Evolutionary conservation across 2,329 filamentous ascomycete species (phyloP), one percentile per base, ranked within the genome.

Genomic region (Proliferodiscus dingleyae): DNA sequence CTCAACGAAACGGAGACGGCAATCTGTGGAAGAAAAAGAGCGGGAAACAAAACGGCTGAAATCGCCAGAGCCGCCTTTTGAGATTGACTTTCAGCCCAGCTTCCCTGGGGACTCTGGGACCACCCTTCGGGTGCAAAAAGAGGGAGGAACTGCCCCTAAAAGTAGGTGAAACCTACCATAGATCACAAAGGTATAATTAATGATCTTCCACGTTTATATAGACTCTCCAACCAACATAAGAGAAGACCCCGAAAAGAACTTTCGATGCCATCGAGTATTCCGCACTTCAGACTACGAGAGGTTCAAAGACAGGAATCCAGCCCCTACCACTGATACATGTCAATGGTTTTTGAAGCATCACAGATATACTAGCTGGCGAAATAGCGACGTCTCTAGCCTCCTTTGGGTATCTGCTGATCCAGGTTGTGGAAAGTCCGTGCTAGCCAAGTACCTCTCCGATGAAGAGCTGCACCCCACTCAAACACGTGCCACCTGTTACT

Each of bases 351-450:
- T 66, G 11, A 11, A 53, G 1, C 61, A 69, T 33, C 19, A 54
- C 1, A 41, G 56, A 28, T 69, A 61, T 43, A 43, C 52, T 11
- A 5, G 13, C 0, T 70, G 66, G 67, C 24, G 60, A 15, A 36
- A 46, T 3, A 34, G 13, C 9, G 37, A 55, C 7, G 52, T 58
- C 0, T 61, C 60, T 0, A 62, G 60, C 0, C 55, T 60, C 0
- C 47, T 70, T 5, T 53, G 66, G 22, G 58, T 69, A n/a, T 59
- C 68, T 2, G 66, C 64, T 2, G 66, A 68, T 47, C 66, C 66
- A 22, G 67, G 66, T 0, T 70, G 64, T 40, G 65, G 67, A 2
- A 69, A 69, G 47, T 69, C 66, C 0, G 65, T 64, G 22, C 40
- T 70, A 28, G 60, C 67, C 7, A 64, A 57, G 34, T 62, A 61